Evolutionary conservation across 106 monocot species (phyloP), one percentile per base, ranked within the genome.

Genomic region (Dactylorhiza incarnata): DNA sequence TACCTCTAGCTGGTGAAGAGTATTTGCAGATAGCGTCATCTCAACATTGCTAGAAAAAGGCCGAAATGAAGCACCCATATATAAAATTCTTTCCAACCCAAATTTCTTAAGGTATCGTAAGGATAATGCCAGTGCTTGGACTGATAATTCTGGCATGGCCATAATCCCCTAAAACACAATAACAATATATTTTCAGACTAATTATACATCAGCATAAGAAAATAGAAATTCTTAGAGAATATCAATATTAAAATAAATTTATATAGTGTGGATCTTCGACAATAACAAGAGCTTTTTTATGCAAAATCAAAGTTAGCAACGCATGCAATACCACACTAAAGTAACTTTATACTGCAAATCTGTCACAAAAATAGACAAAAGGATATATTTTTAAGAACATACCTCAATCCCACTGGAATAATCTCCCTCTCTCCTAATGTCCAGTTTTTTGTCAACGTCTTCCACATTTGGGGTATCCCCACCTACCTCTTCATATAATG

Each of bases 1-100:
- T 78, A 97, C 99, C 99, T 99, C 99, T 25, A 99, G 76, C 78
- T 99, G 94, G 69, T 79, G 84, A 81, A 99, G 91, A 52, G 99
- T 82, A 77, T 99, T 94, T 76, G 89, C 91, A 73, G 94, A 89
- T 53, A 94, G 75, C 29, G 71, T 84, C 85, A 99, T 83, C 76
- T 94, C 99, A 76, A 73, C 72, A 25, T 78, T 87, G 81, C 76
- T 85, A 67, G 79, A 82, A 44, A 88, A 71, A 48, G 99, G 94
- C 25, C 84, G 89, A 76, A 99, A 99, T 12, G 94, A 92, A 85
- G 94, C 84, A 85, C 89, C 86, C 49, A 82, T 73, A 71, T 74
- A 82, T 72, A 99, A 48, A 59, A 94, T 87, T 71, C 89, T 86
- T 81, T 99, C 94, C 78, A 99, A 81, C 37, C 94, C 99, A 81